Percentiles rank a stretch among this genome's conserved stretches.
Evolutionary conservation across 1,284 basidiomycete species (phyloP).

Genomic region (Schizophyllum amplum): DNA sequence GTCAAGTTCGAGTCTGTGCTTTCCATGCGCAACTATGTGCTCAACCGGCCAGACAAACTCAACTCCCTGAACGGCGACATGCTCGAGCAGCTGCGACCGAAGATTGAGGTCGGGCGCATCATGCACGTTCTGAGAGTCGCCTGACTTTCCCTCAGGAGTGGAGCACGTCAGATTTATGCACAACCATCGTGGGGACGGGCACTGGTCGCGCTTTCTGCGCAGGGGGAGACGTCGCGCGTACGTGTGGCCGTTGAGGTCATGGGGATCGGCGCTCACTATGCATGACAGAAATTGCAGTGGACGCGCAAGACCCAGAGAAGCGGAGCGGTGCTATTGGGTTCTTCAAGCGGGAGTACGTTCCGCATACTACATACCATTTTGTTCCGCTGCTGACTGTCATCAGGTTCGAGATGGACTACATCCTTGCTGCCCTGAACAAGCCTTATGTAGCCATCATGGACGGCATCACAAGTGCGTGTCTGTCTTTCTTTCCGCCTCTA

Average conservation of each 20-base stretch:
- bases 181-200: constrained; percentile 74
- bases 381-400: constrained; percentile 7
- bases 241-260: constrained; percentile 21
- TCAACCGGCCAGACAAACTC: constrained; percentile 80
- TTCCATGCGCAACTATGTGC: constrained; percentile 57
- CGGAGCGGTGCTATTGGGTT: constrained; percentile 67
- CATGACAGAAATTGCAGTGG: constrained; percentile 49
- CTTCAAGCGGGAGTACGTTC: constrained; percentile 81
- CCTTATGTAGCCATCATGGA: constrained; percentile 90
- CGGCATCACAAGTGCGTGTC: constrained; percentile 77
- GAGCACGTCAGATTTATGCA: constrained; percentile 66
- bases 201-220: constrained; percentile 85
- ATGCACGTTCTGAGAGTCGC: constrained; percentile 1
- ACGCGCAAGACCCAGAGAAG: constrained; percentile 41
- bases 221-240: constrained; percentile 89
- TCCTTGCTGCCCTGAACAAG: constrained; percentile 73
- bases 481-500: constrained; percentile 7
- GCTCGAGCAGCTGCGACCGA: constrained; percentile 66
- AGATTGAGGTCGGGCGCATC: constrained; percentile 55
- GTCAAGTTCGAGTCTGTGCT: constrained; percentile 67
- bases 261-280: constrained; percentile 2
- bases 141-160: constrained; percentile 53
- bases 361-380: constrained; percentile 3
- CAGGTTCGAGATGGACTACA: constrained; percentile 86
- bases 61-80: constrained; percentile 86